phyloP scores from a whole-genome alignment of 2,329 filamentous ascomycete genomes.

The Verticillium dahliae region DNA sequence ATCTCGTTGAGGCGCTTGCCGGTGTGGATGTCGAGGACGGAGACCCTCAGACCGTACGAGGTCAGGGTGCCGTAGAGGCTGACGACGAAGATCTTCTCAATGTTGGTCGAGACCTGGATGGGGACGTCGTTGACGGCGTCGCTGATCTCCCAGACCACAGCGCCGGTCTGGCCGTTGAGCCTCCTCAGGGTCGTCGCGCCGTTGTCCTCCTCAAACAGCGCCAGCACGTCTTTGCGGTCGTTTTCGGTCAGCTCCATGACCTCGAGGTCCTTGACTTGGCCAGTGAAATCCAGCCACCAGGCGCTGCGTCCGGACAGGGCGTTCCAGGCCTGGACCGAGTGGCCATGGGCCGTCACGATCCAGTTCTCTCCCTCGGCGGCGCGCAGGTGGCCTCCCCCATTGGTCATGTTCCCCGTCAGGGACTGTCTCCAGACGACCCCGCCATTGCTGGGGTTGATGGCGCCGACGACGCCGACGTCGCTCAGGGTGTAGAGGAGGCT shows the following conservation, averaged over 20 bases:
- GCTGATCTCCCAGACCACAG: conserved; percentile 71
- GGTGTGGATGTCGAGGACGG: conserved; percentile 63
- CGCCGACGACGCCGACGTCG: conserved; percentile 75
- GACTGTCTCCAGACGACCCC: conserved; percentile 80
- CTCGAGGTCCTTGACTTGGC: conserved; percentile 63
- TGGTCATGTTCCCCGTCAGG: conserved; percentile 45
- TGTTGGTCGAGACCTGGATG: conserved; percentile 67
- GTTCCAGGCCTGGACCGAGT: conserved; percentile 73
- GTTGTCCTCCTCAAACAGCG: conserved; percentile 55
- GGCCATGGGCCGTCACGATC: conserved; percentile 66
- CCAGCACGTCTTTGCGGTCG: conserved; percentile 63
- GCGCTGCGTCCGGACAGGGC: conserved; percentile 71
- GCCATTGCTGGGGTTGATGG: conserved; percentile 83
- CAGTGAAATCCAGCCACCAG: conserved; percentile 63
- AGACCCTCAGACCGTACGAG: conserved; percentile 71
- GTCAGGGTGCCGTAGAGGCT: conserved; percentile 64
- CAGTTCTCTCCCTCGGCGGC: conserved; percentile 75
- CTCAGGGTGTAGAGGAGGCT: conserved; percentile 88
- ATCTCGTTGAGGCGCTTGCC: conserved; percentile 69
- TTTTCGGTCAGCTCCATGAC: conserved; percentile 64
- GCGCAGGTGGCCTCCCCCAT: conserved; percentile 49
- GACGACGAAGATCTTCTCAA: conserved; percentile 68
- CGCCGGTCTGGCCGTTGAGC: conserved; percentile 66
- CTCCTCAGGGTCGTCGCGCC: conserved; percentile 57
- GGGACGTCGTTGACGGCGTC: conserved; percentile 64